Conservation (phyloP, 352 stramenopile genomes). For the Thalassiosira hispida region DNA sequence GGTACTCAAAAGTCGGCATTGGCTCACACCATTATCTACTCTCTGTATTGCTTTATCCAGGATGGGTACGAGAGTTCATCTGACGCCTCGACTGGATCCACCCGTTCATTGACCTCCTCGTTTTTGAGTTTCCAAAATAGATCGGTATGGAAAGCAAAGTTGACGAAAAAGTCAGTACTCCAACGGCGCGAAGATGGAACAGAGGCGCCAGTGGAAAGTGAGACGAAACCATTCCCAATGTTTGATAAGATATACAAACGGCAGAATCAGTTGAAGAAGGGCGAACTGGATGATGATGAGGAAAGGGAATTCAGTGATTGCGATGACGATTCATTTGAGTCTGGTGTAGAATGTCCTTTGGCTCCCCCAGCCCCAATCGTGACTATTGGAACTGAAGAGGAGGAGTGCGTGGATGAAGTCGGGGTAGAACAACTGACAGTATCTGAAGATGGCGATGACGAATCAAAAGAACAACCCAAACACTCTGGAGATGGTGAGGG, state of each 20-base stretch:
- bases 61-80: slow-evolving; percentile 46
- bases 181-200: slow-evolving; percentile 35
- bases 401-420: slow-evolving; percentile 14
- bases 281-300: slow-evolving; percentile 21
- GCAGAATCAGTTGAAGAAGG: slow-evolving; percentile 52
- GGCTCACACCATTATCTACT: neutral
- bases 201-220: slow-evolving; percentile 39
- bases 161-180: slow-evolving; percentile 40
- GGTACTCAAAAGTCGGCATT: neutral
- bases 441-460: neutral
- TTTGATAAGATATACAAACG: slow-evolving; percentile 57
- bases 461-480: neutral
- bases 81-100: slow-evolving; percentile 43
- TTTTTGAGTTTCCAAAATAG: slow-evolving; percentile 59
- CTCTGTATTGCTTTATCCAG: neutral
- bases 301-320: slow-evolving; percentile 19
- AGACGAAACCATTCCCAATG: slow-evolving; percentile 34
- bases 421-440: neutral
- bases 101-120: slow-evolving; percentile 49
- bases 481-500: neutral
- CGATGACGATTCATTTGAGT: slow-evolving; percentile 28
- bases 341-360: slow-evolving; percentile 4
- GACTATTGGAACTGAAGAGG: slow-evolving; percentile 4
- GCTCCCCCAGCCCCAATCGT: slow-evolving; percentile 11
- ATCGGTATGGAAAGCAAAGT: slow-evolving; percentile 40